These are phyloP conservation scores for Azolla pinnata DNA, from an alignment of 75 land plant genomes.

Conservation along the genomic window DNA sequence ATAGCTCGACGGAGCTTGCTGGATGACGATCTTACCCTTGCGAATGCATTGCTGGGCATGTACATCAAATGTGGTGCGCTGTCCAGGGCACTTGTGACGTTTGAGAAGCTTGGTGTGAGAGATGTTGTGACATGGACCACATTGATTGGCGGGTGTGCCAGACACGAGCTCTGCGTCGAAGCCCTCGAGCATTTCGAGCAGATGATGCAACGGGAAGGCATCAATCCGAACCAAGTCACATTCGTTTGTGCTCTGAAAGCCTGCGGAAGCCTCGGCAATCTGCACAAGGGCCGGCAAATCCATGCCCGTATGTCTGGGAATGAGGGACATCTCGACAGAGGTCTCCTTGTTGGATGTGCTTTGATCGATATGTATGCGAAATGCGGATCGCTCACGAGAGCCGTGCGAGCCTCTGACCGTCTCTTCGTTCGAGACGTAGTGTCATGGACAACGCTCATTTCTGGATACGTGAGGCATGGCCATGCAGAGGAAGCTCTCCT, in stretches of 20 bases:
- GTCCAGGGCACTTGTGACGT: background rate
- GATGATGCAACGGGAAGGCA: constrained; percentile 20
- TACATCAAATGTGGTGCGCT: constrained; percentile 6
- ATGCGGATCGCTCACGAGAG: constrained; percentile 51
- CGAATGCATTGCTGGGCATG: constrained; percentile 1
- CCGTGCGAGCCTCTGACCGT: constrained; percentile 34
- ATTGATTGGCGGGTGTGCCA: constrained; percentile 1
- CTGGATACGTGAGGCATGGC: constrained; percentile 64
- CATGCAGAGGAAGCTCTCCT: constrained; percentile 31
- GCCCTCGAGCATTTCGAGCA: constrained; percentile 7
- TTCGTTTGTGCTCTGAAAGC: constrained; percentile 9
- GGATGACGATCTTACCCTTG: constrained; percentile 7
- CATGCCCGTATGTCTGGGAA: constrained; percentile 20
- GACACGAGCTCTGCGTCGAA: constrained; percentile 6
- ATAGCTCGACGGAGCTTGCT: constrained; percentile 2
- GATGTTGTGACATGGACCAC: constrained; percentile 10
- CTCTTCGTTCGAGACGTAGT: constrained; percentile 43
- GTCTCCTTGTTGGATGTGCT: constrained; percentile 30
- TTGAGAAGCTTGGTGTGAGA: background rate
- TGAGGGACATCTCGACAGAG: background rate
- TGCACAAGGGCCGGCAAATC: constrained; percentile 20
- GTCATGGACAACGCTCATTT: constrained; percentile 68
- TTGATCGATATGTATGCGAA: constrained; percentile 60
- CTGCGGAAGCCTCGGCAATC: constrained; percentile 18
- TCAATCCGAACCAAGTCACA: constrained; percentile 12